phyloP scores from a whole-genome alignment of 2,329 filamentous ascomycete species.

The Clarireedia monteithiana region DNA sequence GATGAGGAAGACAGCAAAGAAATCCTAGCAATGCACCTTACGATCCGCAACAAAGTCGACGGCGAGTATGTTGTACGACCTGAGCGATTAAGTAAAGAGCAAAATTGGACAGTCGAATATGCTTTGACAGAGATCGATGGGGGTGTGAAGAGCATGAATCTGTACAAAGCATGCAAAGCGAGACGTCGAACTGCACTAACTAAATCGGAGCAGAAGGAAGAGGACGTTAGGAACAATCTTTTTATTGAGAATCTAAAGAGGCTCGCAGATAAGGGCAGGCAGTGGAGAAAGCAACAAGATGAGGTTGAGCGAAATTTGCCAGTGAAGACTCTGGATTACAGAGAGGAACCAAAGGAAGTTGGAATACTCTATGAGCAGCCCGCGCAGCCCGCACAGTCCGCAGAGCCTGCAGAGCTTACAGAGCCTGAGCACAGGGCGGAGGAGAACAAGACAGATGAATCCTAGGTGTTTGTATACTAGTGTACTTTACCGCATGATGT shows the following conservation, averaged over 20 bases:
- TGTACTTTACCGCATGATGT: no score
- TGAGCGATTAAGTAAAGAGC: conserved; percentile 32
- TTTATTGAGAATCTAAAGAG: conserved; percentile 32
- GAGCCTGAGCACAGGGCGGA: no score
- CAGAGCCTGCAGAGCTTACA: no score
- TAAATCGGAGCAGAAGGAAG: conserved; percentile 18
- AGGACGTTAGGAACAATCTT: conserved; percentile 20
- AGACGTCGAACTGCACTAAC: conserved; percentile 41
- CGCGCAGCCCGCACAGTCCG: no score
- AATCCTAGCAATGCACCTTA: conserved; percentile 39
- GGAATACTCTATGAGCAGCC: not conserved
- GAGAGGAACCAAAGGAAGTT: not conserved
- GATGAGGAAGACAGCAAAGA: conserved; percentile 2
- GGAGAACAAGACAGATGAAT: no score
- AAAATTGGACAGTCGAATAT: conserved; percentile 73
- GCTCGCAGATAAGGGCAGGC: conserved; percentile 47
- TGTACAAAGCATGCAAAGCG: conserved; percentile 50
- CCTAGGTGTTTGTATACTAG: no score
- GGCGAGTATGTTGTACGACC: conserved; percentile 56
- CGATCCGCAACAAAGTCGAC: conserved; percentile 66
- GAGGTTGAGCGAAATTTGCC: conserved; percentile 40
- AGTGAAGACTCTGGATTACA: conserved; percentile 39
- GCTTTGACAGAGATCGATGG: conserved; percentile 55
- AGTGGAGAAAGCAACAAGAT: conserved; percentile 49
- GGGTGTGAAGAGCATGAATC: conserved; percentile 32